Evolutionary conservation across 2,329 filamentous ascomycete genomes (phyloP).

Genomic region (Ophiocordyceps polyrhachis-furcata): DNA sequence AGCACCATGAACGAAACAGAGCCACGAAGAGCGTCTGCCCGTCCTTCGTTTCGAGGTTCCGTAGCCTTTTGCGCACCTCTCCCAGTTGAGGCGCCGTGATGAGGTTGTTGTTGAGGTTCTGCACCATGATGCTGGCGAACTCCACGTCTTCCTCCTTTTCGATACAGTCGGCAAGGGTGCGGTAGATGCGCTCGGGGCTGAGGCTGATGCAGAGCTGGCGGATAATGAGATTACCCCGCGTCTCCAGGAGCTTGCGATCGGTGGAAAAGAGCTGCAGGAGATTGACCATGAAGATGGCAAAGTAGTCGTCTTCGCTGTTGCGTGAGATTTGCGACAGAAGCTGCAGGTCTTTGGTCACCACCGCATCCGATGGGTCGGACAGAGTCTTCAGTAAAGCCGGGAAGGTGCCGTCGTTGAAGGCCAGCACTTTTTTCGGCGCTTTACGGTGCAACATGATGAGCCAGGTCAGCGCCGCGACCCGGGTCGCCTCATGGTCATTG

Average conservation of each 20-base stretch:
- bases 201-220: constrained; percentile 83
- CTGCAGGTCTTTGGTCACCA: constrained; percentile 87
- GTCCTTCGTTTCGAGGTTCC: constrained; percentile 85
- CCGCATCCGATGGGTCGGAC: constrained; percentile 85
- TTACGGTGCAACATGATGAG: constrained; percentile 95
- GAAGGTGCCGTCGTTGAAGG: constrained; percentile 94
- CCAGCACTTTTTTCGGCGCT: constrained; percentile 78
- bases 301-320: constrained; percentile 94
- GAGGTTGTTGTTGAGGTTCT: constrained; percentile 97
- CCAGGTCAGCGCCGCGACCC: constrained; percentile 87
- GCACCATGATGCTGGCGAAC: constrained; percentile 98
- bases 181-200: constrained; percentile 87
- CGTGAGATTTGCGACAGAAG: constrained; percentile 88
- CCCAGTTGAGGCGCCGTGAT: constrained; percentile 91
- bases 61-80: constrained; percentile 72
- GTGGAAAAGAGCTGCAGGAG: constrained; percentile 89
- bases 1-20: constrained; percentile 92
- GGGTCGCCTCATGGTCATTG: constrained; percentile 90
- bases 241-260: constrained; percentile 77
- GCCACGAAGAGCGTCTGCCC: constrained; percentile 91
- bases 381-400: constrained; percentile 89
- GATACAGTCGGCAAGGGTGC: constrained; percentile 86
- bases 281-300: constrained; percentile 96
- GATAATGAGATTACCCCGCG: constrained; percentile 87
- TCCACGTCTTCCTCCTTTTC: constrained; percentile 97